Percentiles rank a stretch among this genome's conserved stretches.
Conservation (phyloP, 2,329 filamentous ascomycete species). For the Ilyonectria sp. region DNA sequence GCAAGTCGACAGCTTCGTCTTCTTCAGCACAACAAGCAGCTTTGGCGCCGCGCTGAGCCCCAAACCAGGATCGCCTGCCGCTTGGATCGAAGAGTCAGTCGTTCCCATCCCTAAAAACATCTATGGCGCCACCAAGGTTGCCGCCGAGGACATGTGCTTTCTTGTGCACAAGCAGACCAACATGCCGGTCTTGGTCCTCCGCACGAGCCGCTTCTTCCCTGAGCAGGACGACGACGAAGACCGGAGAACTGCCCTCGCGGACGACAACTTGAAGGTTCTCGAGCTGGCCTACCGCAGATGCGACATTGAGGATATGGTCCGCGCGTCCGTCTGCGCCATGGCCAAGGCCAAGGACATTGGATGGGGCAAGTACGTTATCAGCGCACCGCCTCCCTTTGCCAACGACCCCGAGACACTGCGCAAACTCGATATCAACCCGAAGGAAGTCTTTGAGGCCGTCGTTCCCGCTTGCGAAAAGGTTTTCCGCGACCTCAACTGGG, state of each 20-base stretch:
- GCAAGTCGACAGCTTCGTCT: conserved; percentile 58
- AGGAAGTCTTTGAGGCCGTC: conserved; percentile 46
- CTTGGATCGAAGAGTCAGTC: conserved; percentile 61
- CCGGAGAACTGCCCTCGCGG: conserved; percentile 53
- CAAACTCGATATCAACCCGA: conserved; percentile 53
- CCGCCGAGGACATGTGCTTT: conserved; percentile 64
- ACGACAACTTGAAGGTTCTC: conserved; percentile 64
- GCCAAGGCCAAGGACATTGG: conserved; percentile 48
- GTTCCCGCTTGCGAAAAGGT: conserved; percentile 49
- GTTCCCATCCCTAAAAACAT: conserved; percentile 62
- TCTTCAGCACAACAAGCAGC: conserved; percentile 63
- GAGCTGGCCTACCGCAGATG: conserved; percentile 62
- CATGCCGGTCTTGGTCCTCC: conserved; percentile 60
- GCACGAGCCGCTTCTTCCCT: conserved; percentile 65
- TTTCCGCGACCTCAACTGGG: conserved; percentile 55
- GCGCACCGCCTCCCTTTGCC: conserved; percentile 59
- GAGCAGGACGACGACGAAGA: conserved; percentile 63
- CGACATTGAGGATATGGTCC: conserved; percentile 61
- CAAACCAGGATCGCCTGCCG: conserved; percentile 53
- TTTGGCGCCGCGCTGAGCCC: conserved; percentile 60
- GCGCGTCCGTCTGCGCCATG: conserved; percentile 58
- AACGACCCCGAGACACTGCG: conserved; percentile 50
- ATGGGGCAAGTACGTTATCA: conserved; percentile 61
- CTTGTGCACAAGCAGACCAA: conserved; percentile 57
- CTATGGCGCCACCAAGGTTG: conserved; percentile 64